These are phyloP conservation scores for Fraxinus floribunda DNA, from an alignment of 305 asterid genomes.

Conservation along the genomic window DNA sequence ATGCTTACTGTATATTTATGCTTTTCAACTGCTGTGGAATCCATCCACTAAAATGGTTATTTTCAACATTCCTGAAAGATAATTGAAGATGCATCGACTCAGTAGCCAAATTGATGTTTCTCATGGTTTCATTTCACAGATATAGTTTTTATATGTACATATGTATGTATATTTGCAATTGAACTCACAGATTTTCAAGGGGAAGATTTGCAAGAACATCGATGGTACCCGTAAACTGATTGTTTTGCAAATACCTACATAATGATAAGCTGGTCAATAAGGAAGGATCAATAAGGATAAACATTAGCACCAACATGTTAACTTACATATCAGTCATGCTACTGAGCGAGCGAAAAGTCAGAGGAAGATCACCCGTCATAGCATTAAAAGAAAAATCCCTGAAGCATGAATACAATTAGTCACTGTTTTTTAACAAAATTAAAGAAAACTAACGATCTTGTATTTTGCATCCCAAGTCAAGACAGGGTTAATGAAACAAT, in stretches of 20 bases:
- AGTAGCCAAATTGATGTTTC: not conserved
- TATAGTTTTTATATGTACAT: not conserved
- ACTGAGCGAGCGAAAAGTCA: conserved; percentile 54
- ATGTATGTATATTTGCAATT: not conserved
- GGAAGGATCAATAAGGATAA: conserved; percentile 13
- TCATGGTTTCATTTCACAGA: not conserved
- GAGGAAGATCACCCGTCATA: conserved; percentile 78
- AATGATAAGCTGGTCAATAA: conserved; percentile 23
- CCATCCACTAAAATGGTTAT: conserved; percentile 88
- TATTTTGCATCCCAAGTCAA: not conserved
- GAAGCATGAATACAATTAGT: conserved; percentile 29
- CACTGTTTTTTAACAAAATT: conserved; percentile 11
- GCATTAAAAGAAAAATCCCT: conserved; percentile 85
- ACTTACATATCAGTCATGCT: conserved; percentile 69
- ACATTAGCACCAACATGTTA: not conserved
- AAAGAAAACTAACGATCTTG: not conserved
- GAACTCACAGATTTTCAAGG: conserved; percentile 58
- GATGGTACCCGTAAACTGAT: conserved; percentile 77
- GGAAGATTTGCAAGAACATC: conserved; percentile 81
- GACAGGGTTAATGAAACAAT: not conserved
- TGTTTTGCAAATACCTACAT: conserved; percentile 73
- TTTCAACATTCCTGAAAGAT: conserved; percentile 66
- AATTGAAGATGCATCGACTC: not conserved
- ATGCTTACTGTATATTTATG: conserved; percentile 75
- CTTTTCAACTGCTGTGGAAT: conserved; percentile 65